A percentile compares a stretch with the other conserved stretches of the same genome.
These are phyloP conservation scores for Pistacia atlantica DNA, from an alignment of 345 rosid species.

Conservation along the genomic window DNA sequence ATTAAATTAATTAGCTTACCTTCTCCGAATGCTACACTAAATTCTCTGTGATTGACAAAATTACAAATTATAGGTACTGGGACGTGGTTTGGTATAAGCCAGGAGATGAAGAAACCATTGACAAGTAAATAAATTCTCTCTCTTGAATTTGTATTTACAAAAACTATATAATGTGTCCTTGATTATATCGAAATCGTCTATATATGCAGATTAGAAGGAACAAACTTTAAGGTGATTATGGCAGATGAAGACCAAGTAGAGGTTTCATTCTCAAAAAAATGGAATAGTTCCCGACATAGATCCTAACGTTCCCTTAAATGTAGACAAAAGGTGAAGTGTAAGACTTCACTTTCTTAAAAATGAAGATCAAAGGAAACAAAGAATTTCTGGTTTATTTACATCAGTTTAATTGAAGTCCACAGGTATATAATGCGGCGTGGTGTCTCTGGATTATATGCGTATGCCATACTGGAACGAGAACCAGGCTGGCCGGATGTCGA, in stretches of 20 bases:
- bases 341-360: not conserved
- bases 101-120: slow-evolving; percentile 12
- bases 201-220: slow-evolving; percentile 49
- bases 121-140: slow-evolving; percentile 39
- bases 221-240: slow-evolving; percentile 46
- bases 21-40: not conserved
- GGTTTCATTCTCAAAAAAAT: slow-evolving; percentile 64
- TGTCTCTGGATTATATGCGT: slow-evolving; percentile 63
- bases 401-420: not conserved
- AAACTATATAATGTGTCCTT: no score
- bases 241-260: slow-evolving; percentile 59
- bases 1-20: not conserved
- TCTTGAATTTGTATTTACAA: not conserved
- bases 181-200: not conserved
- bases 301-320: slow-evolving; percentile 60
- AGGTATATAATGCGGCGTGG: slow-evolving; percentile 79
- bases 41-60: not conserved
- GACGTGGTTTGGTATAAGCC: slow-evolving; percentile 75
- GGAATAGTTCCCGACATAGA: slow-evolving; percentile 40
- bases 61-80: slow-evolving; percentile 62
- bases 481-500: slow-evolving; percentile 83
- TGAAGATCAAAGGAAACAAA: not conserved
- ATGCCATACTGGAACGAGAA: slow-evolving; percentile 67
- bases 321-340: slow-evolving; percentile 72
- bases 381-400: not conserved